Conservation (phyloP, 306 rosid genomes). For the Quercus agrifolia region DNA sequence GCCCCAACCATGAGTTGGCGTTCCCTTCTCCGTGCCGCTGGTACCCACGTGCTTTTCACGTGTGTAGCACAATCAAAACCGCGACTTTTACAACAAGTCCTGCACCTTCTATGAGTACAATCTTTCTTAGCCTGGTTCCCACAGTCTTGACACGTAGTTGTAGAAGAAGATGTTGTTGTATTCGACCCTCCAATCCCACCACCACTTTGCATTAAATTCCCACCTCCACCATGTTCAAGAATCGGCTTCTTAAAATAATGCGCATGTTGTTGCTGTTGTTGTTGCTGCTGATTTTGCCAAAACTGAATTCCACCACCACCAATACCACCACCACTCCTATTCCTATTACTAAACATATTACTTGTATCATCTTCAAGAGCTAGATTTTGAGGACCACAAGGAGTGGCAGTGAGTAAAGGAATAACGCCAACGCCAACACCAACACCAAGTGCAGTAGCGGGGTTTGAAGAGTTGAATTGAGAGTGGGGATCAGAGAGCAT, state of each 20-base stretch:
- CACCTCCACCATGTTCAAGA: slow-evolving; percentile 28
- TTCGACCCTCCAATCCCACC: slow-evolving; percentile 30
- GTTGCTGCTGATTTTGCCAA: slow-evolving; percentile 58
- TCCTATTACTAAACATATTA: slow-evolving; percentile 17
- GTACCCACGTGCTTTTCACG: slow-evolving; percentile 97
- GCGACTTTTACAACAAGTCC: slow-evolving; percentile 93
- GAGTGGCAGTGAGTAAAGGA: slow-evolving; percentile 60
- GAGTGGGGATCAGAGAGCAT: slow-evolving; percentile 47
- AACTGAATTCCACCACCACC: slow-evolving; percentile 63
- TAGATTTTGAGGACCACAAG: slow-evolving; percentile 31
- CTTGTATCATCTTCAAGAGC: slow-evolving; percentile 6
- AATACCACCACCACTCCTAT: slow-evolving; percentile 1
- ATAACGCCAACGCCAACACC: slow-evolving; percentile 73
- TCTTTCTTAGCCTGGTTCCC: slow-evolving; percentile 98
- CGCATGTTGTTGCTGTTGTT: slow-evolving; percentile 13
- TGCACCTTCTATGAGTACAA: slow-evolving; percentile 71
- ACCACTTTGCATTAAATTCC: slow-evolving; percentile 25
- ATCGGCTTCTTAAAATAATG: slow-evolving; percentile 56
- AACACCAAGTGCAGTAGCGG: slow-evolving; percentile 79
- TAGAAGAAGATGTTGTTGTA: slow-evolving; percentile 27
- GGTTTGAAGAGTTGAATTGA: slow-evolving; percentile 35
- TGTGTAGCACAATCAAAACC: slow-evolving; percentile 89
- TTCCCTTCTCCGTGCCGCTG: slow-evolving; percentile 84
- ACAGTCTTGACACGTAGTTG: slow-evolving; percentile 78
- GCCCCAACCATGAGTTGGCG: slow-evolving; percentile 47